Evolutionary conservation across 306 rosid genomes (phyloP), one percentile per base, ranked within the genome.

Genomic region (Casuarina cunninghamiana): DNA sequence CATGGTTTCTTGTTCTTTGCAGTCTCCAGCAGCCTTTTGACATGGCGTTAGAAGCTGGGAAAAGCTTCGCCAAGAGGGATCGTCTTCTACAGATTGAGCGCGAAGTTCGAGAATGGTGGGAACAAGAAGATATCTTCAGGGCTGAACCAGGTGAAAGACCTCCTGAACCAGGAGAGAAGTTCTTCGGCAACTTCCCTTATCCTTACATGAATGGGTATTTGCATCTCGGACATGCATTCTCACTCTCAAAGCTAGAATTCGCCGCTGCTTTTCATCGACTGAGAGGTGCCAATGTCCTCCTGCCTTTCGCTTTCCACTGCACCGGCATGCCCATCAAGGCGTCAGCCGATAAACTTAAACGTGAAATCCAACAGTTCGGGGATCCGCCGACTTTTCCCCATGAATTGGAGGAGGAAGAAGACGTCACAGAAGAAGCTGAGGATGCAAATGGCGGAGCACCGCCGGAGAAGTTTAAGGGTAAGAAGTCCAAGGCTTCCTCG

Each of bases 301-400:
- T 92, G 12, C 98, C 98, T 9, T 95, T 95, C 17, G 97, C 85
- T 32, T 95, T 95, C 73, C 98, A 95, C 69, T 95, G 98, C 91
- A 95, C 98, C 0, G 98, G 98, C 69, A 91, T 95, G 98, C 98
- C 98, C 0, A 92, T 95, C 81, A 95, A 95, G 76, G 98, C 98
- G 46, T 90, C 97, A 0, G 97, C 98, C 0, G 98, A 95, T 84
- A 95, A 95, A 54, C 90, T 95, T 50, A 87, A 89, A 1, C 83
- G 97, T 54, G 98, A 94, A 83, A 89, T 94, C 50, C 82, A 87
- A 13, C 71, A 77, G 48, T 92, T 90, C 74, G 98, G 97, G 11
- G 71, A 90, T 53, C 97, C 97, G 0, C 98, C 97, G 0, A 86
- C 87, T 53, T 94, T 94, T 77, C 90, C 93, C 11, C 3, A 5